A percentile compares a stretch with the other conserved stretches of the same genome.
Conservation (phyloP, 2,329 filamentous ascomycete species). For the Sclerotinia glacialis region DNA sequence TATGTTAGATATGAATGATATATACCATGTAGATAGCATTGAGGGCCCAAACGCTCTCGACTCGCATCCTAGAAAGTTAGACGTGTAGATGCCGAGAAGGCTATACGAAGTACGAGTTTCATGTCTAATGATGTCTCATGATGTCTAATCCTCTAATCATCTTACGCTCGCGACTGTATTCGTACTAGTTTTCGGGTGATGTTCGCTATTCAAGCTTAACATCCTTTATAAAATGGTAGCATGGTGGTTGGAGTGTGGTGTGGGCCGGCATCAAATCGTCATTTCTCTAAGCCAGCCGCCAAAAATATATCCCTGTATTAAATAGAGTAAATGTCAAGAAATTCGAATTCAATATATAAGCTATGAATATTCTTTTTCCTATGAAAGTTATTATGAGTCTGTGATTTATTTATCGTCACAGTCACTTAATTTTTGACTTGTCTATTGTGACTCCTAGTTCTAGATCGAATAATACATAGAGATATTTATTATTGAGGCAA, state of each 20-base stretch:
- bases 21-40: not conserved
- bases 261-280: not conserved
- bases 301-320: not conserved
- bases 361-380: not conserved
- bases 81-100: not conserved
- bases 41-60: no score
- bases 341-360: not conserved
- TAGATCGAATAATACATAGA: not conserved
- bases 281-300: constrained; percentile 8
- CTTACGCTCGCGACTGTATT: no score
- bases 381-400: not conserved
- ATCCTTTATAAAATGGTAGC: not conserved
- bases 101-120: not conserved
- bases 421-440: not conserved
- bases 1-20: no score
- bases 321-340: not conserved
- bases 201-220: no score
- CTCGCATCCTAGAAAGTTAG: not conserved
- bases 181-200: no score
- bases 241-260: not conserved
- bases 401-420: not conserved
- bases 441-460: not conserved
- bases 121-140: not conserved
- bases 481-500: not conserved
- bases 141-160: no score